These are phyloP conservation scores for Aspergillus piperis DNA, from an alignment of 2,329 filamentous ascomycete species.

Conservation along the genomic window DNA sequence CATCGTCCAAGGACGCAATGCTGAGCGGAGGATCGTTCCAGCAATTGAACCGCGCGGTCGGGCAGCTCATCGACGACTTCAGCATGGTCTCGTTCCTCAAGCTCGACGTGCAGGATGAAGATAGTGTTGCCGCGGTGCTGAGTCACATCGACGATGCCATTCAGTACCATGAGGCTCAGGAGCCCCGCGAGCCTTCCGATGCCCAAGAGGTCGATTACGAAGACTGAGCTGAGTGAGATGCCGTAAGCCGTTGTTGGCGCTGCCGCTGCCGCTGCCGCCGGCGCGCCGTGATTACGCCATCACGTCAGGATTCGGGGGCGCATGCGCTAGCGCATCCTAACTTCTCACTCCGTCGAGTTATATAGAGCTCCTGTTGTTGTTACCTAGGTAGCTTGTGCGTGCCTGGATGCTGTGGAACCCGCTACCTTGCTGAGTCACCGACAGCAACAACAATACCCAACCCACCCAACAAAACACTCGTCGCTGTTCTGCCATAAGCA, in stretches of 20 bases:
- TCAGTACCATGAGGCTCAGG: slow-evolving; percentile 90
- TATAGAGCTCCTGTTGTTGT: neutral
- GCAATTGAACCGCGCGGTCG: slow-evolving; percentile 82
- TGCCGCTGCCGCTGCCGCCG: too few species aligned
- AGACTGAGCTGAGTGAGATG: slow-evolving; percentile 29
- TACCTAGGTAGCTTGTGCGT: too few species aligned
- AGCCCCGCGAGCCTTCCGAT: slow-evolving; percentile 78
- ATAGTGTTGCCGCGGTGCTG: slow-evolving; percentile 80
- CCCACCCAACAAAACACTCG: neutral
- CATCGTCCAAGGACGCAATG: slow-evolving; percentile 66
- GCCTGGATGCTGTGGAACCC: neutral
- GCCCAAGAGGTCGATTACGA: slow-evolving; percentile 58
- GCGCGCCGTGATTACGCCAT: neutral
- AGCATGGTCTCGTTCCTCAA: slow-evolving; percentile 96
- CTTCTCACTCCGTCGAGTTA: neutral
- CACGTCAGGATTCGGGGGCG: neutral
- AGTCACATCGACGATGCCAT: slow-evolving; percentile 95
- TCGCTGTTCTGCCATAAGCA: neutral
- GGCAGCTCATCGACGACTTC: slow-evolving; percentile 90
- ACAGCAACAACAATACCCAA: neutral
- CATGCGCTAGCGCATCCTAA: neutral
- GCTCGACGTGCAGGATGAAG: slow-evolving; percentile 85
- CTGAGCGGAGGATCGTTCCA: slow-evolving; percentile 83
- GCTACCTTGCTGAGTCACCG: neutral
- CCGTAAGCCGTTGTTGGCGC: too few species aligned